Conservation (phyloP, 1,284 basidiomycete species). For the Rhodotorula sp. region DNA sequence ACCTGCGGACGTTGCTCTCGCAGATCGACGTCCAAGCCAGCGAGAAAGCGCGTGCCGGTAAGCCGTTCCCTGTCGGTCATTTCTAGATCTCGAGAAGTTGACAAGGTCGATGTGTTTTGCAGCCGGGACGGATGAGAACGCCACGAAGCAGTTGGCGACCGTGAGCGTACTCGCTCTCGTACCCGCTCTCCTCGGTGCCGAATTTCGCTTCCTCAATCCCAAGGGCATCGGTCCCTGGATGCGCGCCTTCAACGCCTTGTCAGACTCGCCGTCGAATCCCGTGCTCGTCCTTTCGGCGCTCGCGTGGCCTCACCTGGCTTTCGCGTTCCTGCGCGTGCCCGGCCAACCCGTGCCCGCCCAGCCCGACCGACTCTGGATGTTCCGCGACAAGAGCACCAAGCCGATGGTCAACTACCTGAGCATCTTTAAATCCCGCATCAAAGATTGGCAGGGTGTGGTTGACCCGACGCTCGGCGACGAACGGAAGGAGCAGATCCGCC, state of each 20-base stretch:
- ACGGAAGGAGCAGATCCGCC: background rate
- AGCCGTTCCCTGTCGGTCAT: no score
- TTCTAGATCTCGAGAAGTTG: background rate
- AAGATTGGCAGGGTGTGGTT: background rate
- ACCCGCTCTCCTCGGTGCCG: constrained; percentile 24
- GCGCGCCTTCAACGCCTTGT: constrained; percentile 6
- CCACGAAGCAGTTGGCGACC: background rate
- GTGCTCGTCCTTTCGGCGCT: constrained; percentile 18
- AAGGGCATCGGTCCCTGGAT: constrained; percentile 32
- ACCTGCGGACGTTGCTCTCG: background rate
- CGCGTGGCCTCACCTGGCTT: constrained; percentile 25
- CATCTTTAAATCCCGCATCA: constrained; percentile 10
- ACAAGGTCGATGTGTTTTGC: background rate
- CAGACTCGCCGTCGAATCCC: background rate
- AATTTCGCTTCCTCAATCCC: constrained; percentile 22
- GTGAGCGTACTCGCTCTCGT: constrained; percentile 21
- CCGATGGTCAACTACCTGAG: constrained; percentile 4
- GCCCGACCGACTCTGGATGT: constrained; percentile 9
- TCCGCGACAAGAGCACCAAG: constrained; percentile 2
- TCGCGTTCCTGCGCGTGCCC: constrained; percentile 23
- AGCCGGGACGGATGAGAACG: background rate
- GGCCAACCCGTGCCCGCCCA: background rate
- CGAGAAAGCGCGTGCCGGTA: no score
- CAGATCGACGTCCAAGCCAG: background rate
- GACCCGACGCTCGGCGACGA: background rate